These are phyloP conservation scores for Solanum sitiens DNA, from an alignment of 257 asterid species.

Conservation along the genomic window DNA sequence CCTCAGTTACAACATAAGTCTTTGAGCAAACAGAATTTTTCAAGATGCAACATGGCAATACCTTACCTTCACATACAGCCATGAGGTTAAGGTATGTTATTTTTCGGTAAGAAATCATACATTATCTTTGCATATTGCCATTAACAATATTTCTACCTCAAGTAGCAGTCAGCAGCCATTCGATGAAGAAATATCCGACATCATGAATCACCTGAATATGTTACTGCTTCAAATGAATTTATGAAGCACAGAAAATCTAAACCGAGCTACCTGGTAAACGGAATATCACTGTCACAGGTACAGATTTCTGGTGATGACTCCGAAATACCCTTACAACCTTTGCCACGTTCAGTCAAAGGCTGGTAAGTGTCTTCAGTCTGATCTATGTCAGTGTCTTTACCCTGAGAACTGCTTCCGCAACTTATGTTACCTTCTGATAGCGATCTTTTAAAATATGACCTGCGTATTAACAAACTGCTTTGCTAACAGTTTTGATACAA, in stretches of 20 bases:
- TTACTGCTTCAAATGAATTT: neutral
- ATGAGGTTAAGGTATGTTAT: neutral
- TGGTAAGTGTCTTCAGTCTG: conserved; percentile 29
- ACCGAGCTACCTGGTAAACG: conserved; percentile 45
- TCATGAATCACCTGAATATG: neutral
- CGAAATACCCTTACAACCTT: conserved; percentile 28
- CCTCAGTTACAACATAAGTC: neutral
- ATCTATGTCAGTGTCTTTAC: conserved; percentile 34
- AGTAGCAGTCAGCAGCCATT: neutral
- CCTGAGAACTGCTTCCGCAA: conserved; percentile 35
- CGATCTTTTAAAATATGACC: conserved; percentile 69
- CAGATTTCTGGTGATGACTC: conserved; percentile 58
- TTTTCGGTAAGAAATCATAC: neutral
- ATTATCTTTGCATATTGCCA: neutral
- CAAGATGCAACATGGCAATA: neutral
- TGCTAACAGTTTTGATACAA: conserved; percentile 1
- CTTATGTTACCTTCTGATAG: conserved; percentile 86
- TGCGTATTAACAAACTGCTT: conserved; percentile 15
- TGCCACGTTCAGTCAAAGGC: conserved; percentile 19
- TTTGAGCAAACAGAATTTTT: neutral
- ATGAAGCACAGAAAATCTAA: neutral
- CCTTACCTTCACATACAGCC: neutral
- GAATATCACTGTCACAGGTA: conserved; percentile 33
- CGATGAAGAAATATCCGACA: neutral
- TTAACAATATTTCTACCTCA: neutral